These are phyloP conservation scores for Pythium coloratum DNA, from an alignment of 352 stramenopile species.

Conservation along the genomic window DNA sequence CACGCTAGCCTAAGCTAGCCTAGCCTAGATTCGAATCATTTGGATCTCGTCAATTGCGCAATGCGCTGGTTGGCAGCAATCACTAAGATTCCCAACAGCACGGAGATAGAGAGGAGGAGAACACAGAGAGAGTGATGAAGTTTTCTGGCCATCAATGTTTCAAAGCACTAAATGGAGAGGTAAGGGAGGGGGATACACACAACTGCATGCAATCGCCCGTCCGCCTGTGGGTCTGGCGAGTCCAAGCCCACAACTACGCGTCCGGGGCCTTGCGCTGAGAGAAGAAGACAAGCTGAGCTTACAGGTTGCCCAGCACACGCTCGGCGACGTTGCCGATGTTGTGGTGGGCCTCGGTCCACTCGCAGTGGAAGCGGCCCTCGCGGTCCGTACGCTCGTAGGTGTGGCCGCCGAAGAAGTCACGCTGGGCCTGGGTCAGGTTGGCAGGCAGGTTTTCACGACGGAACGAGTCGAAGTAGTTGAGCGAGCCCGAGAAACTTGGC, in stretches of 20 bases:
- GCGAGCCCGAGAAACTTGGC: conserved; percentile 90
- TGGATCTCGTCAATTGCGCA: not conserved
- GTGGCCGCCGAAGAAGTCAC: conserved; percentile 99
- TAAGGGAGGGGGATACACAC: not conserved
- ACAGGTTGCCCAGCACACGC: conserved; percentile 92
- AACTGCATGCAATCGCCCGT: not conserved
- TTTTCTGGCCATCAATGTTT: not conserved
- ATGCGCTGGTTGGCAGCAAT: too few relatives aligned
- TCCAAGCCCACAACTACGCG: not conserved
- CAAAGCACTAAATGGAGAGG: conserved; percentile 1
- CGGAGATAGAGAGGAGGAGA: not conserved
- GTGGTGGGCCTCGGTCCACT: conserved; percentile 97
- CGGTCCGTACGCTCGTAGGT: conserved; percentile 97
- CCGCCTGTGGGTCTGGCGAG: not conserved
- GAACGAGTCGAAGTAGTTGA: conserved; percentile 99
- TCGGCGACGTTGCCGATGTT: conserved; percentile 95
- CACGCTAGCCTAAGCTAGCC: not conserved
- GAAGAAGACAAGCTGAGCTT: conserved; percentile 29
- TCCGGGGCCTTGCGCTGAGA: not conserved
- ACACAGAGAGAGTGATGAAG: not conserved
- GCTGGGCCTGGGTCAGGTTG: conserved; percentile 98
- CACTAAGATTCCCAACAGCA: not conserved
- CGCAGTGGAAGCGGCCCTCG: conserved; percentile 95
- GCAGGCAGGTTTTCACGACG: conserved; percentile 92
- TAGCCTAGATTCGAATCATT: too few relatives aligned